Conservation (phyloP, 2,329 filamentous ascomycete species). For the Diplodia corticola region DNA sequence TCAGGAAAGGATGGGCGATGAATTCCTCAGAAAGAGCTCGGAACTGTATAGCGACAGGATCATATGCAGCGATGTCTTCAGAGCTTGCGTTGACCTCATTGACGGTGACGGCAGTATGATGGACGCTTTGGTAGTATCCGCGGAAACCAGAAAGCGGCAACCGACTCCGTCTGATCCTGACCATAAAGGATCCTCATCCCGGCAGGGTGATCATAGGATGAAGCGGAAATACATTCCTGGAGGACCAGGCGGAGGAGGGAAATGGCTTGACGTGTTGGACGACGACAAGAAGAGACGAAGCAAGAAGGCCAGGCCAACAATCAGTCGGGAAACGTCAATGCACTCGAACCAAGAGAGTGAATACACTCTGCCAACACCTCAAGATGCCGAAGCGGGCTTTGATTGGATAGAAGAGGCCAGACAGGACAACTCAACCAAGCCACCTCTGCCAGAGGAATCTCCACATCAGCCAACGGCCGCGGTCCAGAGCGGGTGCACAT, state of each 20-base stretch:
- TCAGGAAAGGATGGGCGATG: constrained; percentile 28
- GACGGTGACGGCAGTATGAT: neutral
- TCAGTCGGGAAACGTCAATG: neutral
- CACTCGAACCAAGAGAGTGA: neutral
- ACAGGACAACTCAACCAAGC: neutral
- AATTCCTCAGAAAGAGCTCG: constrained; percentile 37
- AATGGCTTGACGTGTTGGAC: neutral
- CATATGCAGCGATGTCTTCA: constrained; percentile 30
- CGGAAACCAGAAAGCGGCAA: neutral
- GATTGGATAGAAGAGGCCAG: constrained; percentile 10
- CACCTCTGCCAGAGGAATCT: neutral
- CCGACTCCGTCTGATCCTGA: neutral
- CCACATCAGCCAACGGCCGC: neutral
- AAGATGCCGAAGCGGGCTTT: constrained; percentile 11
- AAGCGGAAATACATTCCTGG: constrained; percentile 4
- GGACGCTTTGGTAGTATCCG: neutral
- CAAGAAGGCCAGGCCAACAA: neutral
- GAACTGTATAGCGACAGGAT: constrained; percentile 35
- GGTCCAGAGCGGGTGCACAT: constrained; percentile 20
- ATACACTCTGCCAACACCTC: neutral
- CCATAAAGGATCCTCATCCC: neutral
- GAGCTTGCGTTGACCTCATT: constrained; percentile 25
- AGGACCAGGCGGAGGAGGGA: constrained; percentile 4
- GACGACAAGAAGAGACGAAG: neutral
- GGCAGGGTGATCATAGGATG: neutral